Percentiles rank a stretch among this genome's conserved stretches.
These are phyloP conservation scores for Physaria fendleri DNA, from an alignment of 345 rosid species.

Conservation along the genomic window DNA sequence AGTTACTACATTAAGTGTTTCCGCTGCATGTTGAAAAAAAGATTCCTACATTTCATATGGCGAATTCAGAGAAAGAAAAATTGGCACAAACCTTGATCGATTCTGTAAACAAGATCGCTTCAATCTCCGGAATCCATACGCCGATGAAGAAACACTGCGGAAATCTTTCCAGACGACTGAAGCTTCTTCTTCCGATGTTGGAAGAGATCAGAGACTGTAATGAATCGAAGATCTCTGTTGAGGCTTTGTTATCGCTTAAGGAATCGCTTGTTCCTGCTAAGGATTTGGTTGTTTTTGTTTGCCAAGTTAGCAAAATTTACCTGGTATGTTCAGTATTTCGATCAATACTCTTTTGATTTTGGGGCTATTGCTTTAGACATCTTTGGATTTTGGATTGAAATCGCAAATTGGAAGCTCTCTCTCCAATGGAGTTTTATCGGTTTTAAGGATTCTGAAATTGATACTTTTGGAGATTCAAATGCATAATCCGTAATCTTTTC, in stretches of 20 bases:
- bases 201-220: slow-evolving; percentile 70
- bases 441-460: too few relatives aligned
- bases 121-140: slow-evolving; percentile 40
- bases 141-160: slow-evolving; percentile 57
- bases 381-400: too few relatives aligned
- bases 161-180: slow-evolving; percentile 59
- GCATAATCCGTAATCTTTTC: neutral
- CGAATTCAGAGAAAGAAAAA: slow-evolving; percentile 32
- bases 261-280: slow-evolving; percentile 46
- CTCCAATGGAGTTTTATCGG: too few relatives aligned
- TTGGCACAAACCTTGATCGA: slow-evolving; percentile 48
- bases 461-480: neutral
- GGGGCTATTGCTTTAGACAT: too few relatives aligned
- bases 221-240: slow-evolving; percentile 36
- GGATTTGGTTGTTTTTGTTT: slow-evolving; percentile 58
- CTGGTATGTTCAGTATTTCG: slow-evolving; percentile 53
- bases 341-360: neutral
- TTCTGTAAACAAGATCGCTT: slow-evolving; percentile 51
- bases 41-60: slow-evolving; percentile 30
- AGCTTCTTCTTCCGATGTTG: slow-evolving; percentile 65
- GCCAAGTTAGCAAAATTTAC: slow-evolving; percentile 83
- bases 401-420: too few relatives aligned
- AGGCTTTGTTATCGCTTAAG: slow-evolving; percentile 42
- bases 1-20: neutral
- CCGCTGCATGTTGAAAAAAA: neutral